Conservation (phyloP, 2,329 filamentous ascomycete genomes). For the Bipolaris victoriae region DNA sequence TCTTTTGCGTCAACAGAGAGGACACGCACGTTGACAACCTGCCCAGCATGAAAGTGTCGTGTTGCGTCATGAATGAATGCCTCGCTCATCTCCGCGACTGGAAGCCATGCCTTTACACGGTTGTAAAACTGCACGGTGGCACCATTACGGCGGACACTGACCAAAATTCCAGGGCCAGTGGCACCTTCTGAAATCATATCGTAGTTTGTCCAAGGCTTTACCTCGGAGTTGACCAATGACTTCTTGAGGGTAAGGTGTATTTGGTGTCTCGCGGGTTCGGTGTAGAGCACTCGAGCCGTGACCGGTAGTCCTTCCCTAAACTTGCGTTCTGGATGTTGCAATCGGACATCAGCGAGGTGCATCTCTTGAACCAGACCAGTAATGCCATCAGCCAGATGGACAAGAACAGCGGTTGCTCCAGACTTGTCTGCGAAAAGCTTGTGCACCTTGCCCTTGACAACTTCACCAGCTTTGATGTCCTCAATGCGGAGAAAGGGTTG, state of each 20-base stretch:
- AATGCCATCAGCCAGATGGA: conserved; percentile 85
- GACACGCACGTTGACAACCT: conserved; percentile 91
- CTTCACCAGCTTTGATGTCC: conserved; percentile 80
- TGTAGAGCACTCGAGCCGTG: conserved; percentile 84
- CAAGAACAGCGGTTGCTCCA: conserved; percentile 81
- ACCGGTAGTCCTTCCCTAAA: conserved; percentile 86
- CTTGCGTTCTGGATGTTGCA: conserved; percentile 95
- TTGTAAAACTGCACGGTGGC: conserved; percentile 95
- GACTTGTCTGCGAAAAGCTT: conserved; percentile 78
- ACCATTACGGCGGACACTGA: conserved; percentile 78
- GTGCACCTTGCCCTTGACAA: conserved; percentile 83
- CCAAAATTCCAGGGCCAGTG: conserved; percentile 84
- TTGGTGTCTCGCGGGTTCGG: conserved; percentile 74
- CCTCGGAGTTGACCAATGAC: conserved; percentile 87
- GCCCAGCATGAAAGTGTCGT: conserved; percentile 87
- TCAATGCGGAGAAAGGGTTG: conserved; percentile 91
- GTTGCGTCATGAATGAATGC: conserved; percentile 88
- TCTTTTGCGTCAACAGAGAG: conserved; percentile 75
- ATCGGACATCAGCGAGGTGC: conserved; percentile 84
- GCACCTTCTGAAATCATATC: conserved; percentile 74
- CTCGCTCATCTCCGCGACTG: conserved; percentile 97
- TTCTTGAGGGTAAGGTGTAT: conserved; percentile 93
- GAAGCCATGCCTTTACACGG: conserved; percentile 80
- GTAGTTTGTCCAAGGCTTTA: conserved; percentile 77
- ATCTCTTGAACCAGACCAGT: conserved; percentile 85